These are phyloP conservation scores for Pyrenophora graminea DNA, from an alignment of 2,329 filamentous ascomycete genomes.

Conservation along the genomic window DNA sequence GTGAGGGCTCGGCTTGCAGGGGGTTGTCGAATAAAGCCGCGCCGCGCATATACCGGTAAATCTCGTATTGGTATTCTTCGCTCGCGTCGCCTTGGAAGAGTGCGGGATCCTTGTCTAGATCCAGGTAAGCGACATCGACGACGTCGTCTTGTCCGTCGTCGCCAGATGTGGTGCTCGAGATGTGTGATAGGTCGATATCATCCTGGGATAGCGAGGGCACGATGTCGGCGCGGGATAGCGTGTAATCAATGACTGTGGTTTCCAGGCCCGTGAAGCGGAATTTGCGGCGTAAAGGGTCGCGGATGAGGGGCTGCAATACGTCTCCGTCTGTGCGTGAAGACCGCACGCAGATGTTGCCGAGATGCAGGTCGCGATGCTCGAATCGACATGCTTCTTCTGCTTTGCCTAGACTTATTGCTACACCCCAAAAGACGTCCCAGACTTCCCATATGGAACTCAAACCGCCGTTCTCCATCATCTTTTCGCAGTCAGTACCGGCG, in stretches of 20 bases:
- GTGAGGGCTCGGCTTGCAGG: conserved; percentile 24
- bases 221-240: conserved; percentile 65
- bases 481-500: conserved; percentile 61
- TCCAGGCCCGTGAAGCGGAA: conserved; percentile 61
- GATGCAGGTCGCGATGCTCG: conserved; percentile 69
- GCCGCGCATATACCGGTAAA: conserved; percentile 59
- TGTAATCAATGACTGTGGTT: conserved; percentile 70
- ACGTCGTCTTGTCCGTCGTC: neutral
- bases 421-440: conserved; percentile 70
- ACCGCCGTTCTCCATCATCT: conserved; percentile 42
- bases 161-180: conserved; percentile 3
- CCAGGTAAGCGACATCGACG: conserved; percentile 49
- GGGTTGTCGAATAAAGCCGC: conserved; percentile 52
- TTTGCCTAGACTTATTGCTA: conserved; percentile 64
- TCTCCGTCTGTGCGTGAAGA: conserved; percentile 31
- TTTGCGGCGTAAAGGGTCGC: conserved; percentile 43
- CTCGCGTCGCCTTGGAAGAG: conserved; percentile 54
- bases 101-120: conserved; percentile 50
- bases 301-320: conserved; percentile 38
- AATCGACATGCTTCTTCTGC: conserved; percentile 64
- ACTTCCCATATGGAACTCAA: conserved; percentile 50
- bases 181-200: conserved; percentile 17
- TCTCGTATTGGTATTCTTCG: conserved; percentile 60
- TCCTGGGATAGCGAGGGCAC: conserved; percentile 12
- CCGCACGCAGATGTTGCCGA: conserved; percentile 67